Evolutionary conservation across 2,329 filamentous ascomycete genomes (phyloP).

Genomic region (Aplosporella prunicola): DNA sequence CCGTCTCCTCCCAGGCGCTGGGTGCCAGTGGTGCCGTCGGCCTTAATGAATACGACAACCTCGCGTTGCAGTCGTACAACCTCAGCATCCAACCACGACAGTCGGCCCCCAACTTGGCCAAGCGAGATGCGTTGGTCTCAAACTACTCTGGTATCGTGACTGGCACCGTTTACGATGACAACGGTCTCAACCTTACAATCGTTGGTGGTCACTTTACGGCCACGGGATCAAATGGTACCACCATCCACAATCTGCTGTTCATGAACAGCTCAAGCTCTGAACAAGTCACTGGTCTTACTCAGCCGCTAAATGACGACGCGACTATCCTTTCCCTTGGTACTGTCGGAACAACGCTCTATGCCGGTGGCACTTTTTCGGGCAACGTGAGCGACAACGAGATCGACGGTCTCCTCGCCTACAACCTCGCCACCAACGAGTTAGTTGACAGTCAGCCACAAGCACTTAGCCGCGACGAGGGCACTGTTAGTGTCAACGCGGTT

Average conservation of each 20-base stretch:
- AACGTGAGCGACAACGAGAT: slow-evolving; percentile 53
- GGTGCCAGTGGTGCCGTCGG: slow-evolving; percentile 63
- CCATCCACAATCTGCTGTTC: slow-evolving; percentile 70
- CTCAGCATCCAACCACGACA: slow-evolving; percentile 40
- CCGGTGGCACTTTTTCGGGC: slow-evolving; percentile 72
- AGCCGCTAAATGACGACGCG: slow-evolving; percentile 59
- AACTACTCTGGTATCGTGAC: slow-evolving; percentile 60
- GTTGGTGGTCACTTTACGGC: slow-evolving; percentile 80
- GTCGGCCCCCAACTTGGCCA: slow-evolving; percentile 25
- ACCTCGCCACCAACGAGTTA: slow-evolving; percentile 57
- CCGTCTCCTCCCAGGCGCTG: slow-evolving; percentile 65
- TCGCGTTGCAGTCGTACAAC: slow-evolving; percentile 38
- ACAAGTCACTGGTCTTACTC: slow-evolving; percentile 58
- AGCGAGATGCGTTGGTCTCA: slow-evolving; percentile 32
- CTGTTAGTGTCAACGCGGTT: slow-evolving; percentile 65
- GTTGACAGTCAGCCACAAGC: slow-evolving; percentile 61
- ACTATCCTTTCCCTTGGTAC: slow-evolving; percentile 65
- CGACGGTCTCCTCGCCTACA: slow-evolving; percentile 69
- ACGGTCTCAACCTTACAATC: slow-evolving; percentile 70
- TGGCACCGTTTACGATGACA: slow-evolving; percentile 65
- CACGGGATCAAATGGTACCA: slow-evolving; percentile 56
- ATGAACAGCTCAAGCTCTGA: slow-evolving; percentile 66
- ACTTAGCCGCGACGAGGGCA: slow-evolving; percentile 52
- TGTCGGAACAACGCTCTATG: slow-evolving; percentile 60
- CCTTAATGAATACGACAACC: slow-evolving; percentile 37